Evolutionary conservation across 2,329 filamentous ascomycete genomes (phyloP), one percentile per base, ranked within the genome.

Genomic region (Gnomoniopsis sp.): DNA sequence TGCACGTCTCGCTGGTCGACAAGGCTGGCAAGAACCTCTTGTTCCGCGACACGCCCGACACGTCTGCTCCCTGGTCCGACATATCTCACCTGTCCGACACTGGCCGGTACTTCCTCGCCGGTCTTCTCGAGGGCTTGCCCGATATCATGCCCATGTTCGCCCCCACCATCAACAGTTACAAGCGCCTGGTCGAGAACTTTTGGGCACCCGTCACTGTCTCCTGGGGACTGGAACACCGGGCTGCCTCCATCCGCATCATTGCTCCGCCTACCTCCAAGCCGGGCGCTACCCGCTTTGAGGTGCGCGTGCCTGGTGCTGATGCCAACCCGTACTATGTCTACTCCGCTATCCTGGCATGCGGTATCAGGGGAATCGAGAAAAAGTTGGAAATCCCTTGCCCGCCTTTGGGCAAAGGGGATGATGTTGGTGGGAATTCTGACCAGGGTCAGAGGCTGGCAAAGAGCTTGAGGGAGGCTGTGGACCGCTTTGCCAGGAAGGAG

Each of bases 171-270:
- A 99, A 99, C 81, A 96, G 91, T 62, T 99, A 99, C 81, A 99
- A 99, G 77, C 88, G 95, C 3, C 83, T 99, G 0, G 95, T 99
- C 2, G 95, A 99, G 78, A 98, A 98, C 76, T 98, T 97, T 76
- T 99, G 95, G 95, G 95, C 95, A 0, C 95, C 95, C 0, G 95
- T 99, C 6, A 97, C 93, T 0, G 95, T 98, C 0, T 96, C 91
- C 0, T 99, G 95, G 95, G 95, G 95, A 1, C 77, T 97, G 6
- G 95, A 98, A 74, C 93, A 99, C 72, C 90, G 95, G 62, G 93
- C 92, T 6, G 93, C 95, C 0, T 96, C 90, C 0, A 89, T 99
- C 64, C 85, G 95, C 19, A 75, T 99, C 36, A 97, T 99, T 65
- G 86, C 91, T 0, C 93, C 93, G 14, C 93, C 95, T 0, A 95